Percentiles rank a stretch among this genome's conserved stretches.
Evolutionary conservation across 2,329 filamentous ascomycete genomes (phyloP).

Genomic region (Fusarium pilosicola): DNA sequence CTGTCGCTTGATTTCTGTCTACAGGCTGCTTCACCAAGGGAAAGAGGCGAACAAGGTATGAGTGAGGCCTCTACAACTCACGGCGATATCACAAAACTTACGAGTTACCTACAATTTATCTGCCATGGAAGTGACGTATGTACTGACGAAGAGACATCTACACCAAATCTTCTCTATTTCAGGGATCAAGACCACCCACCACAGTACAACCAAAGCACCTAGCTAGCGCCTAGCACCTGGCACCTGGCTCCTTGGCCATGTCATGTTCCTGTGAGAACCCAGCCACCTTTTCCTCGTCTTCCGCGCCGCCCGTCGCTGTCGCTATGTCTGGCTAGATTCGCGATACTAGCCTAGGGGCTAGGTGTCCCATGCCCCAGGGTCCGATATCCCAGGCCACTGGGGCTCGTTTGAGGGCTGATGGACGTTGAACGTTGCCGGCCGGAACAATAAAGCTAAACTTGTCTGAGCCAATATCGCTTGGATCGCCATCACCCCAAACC

Average conservation of each 20-base stretch:
- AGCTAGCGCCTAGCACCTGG: neutral
- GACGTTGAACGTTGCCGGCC: slow-evolving; percentile 39
- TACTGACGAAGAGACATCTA: neutral
- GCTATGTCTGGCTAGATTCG: slow-evolving; percentile 28
- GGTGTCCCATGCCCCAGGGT: slow-evolving; percentile 11
- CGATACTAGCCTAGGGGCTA: slow-evolving; percentile 10
- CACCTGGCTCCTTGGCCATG: neutral
- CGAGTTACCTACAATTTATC: neutral
- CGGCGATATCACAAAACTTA: neutral
- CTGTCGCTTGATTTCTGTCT: neutral
- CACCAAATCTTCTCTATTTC: neutral
- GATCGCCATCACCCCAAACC: slow-evolving; percentile 27
- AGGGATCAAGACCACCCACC: neutral
- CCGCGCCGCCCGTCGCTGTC: slow-evolving; percentile 12
- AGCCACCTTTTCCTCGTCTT: neutral
- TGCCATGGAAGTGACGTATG: neutral
- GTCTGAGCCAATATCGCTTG: slow-evolving; percentile 13
- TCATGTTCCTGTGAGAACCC: slow-evolving; percentile 7
- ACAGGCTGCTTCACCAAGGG: slow-evolving; percentile 3
- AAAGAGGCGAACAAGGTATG: neutral
- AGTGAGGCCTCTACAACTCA: neutral
- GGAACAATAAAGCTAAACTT: slow-evolving; percentile 27
- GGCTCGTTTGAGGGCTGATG: slow-evolving; percentile 18
- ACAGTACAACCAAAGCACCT: neutral
- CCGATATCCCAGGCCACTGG: slow-evolving; percentile 17